These are phyloP conservation scores for Cucurbita pepo DNA, from an alignment of 306 rosid species.

Conservation along the genomic window DNA sequence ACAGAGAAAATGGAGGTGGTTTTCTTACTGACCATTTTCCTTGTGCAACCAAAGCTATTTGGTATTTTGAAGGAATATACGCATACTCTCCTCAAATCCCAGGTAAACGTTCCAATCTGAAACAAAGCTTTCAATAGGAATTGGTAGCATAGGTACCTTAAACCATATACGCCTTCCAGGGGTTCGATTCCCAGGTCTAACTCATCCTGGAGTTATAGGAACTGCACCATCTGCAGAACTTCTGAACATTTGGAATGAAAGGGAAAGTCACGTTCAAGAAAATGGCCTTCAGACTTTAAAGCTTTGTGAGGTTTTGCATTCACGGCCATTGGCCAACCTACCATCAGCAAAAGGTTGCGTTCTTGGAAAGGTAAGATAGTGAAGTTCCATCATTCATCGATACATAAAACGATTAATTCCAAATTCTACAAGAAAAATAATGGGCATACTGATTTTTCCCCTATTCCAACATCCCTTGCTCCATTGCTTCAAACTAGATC, in stretches of 20 bases:
- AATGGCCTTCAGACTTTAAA: conserved; percentile 47
- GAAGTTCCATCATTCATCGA: neutral
- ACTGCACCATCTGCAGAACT: conserved; percentile 87
- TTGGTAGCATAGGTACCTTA: neutral
- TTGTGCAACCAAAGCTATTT: conserved; percentile 65
- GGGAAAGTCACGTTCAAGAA: conserved; percentile 50
- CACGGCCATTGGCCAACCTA: conserved; percentile 73
- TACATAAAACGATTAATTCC: neutral
- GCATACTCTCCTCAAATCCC: conserved; percentile 91
- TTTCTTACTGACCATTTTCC: conserved; percentile 89
- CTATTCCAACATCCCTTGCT: neutral
- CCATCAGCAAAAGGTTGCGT: conserved; percentile 52
- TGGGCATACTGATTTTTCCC: neutral
- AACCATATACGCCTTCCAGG: conserved; percentile 23
- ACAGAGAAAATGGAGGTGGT: conserved; percentile 90
- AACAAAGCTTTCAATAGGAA: neutral
- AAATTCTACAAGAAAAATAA: neutral
- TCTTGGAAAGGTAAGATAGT: conserved; percentile 53
- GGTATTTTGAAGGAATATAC: conserved; percentile 90
- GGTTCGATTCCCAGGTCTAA: conserved; percentile 80
- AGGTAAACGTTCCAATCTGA: conserved; percentile 29
- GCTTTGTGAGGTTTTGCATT: conserved; percentile 75
- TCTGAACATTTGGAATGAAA: conserved; percentile 63
- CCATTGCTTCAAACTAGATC: conserved; percentile 25
- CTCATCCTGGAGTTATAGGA: conserved; percentile 85